A percentile compares a stretch with the other conserved stretches of the same genome.
Conservation (phyloP, 192 early-diverging fungal genomes). For the Oehlia diaphana region DNA sequence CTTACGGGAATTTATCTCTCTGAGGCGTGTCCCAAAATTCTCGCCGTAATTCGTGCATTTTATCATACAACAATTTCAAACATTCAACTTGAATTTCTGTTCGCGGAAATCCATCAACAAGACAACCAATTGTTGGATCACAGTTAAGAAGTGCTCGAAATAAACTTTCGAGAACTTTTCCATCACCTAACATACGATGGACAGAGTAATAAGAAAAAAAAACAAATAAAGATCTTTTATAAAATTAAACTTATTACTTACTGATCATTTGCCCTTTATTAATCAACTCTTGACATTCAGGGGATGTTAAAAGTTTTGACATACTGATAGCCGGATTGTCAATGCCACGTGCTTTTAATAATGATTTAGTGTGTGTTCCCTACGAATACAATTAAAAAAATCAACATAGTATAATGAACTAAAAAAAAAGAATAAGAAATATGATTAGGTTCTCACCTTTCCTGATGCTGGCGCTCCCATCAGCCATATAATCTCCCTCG, state of each 20-base stretch:
- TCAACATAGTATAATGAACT: not conserved
- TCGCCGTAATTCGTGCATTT: constrained; percentile 52
- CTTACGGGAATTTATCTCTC: constrained; percentile 51
- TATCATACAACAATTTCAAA: constrained; percentile 53
- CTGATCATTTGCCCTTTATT: constrained; percentile 59
- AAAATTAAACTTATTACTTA: not conserved
- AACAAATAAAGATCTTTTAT: not conserved
- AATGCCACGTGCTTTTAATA: constrained; percentile 54
- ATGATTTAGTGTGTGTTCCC: constrained; percentile 58
- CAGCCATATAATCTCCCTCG: constrained; percentile 58
- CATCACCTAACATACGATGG: constrained; percentile 29
- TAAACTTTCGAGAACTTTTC: constrained; percentile 54
- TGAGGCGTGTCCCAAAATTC: constrained; percentile 52
- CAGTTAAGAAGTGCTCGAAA: constrained; percentile 52
- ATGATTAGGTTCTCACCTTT: constrained; percentile 4
- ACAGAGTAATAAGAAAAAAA: not conserved
- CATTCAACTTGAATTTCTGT: constrained; percentile 60
- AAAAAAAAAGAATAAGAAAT: not conserved
- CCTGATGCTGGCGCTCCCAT: constrained; percentile 63
- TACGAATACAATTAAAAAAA: constrained; percentile 4
- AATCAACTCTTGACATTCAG: constrained; percentile 58
- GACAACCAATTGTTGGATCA: constrained; percentile 52
- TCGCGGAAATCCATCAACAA: constrained; percentile 60
- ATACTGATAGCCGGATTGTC: constrained; percentile 59
- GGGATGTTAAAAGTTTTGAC: constrained; percentile 50